Base-by-base conservation (phyloP, 805 yeast genomes). In the Scheffersomyces stipitis region DNA sequence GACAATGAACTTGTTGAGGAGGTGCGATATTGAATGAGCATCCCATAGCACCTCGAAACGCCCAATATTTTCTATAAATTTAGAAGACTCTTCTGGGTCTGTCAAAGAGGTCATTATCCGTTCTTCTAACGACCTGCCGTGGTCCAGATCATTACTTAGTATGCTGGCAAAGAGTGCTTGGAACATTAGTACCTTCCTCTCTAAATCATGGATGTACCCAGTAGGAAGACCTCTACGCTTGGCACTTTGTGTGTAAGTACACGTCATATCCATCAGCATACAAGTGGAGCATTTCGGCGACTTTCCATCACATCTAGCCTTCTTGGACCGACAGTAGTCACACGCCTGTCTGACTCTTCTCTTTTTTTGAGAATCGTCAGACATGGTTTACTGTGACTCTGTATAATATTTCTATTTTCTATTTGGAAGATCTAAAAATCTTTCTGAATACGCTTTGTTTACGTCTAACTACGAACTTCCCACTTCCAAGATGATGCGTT, bases 281-380 rank as follows among this genome's bases (percentile, higher is more conserved):
- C 59, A 54, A 15, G 42, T 49, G 7, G 56, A 37, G 33, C 59
- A 54, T 9, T 33, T 24, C 4, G 59, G 59, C 10, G 38, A 18
- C 22, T 32, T 28, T 3, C 59, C 59, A 33, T 54, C 59, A 37
- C 60, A 54, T 32, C 50, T 52, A n/a, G 52, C 52, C 30, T 49
- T 50, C 37, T 48, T 51, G 17, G 43, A 28, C 10, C 58, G 45
- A 37, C 60, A 54, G 18, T 24, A 39, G 31, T 52, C 52, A 26
- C 60, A 54, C n/a, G 60, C 60, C 34, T 48, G 51, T 34, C 41
- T 51, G 10, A 50, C 51, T 26, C 59, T 42, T 37, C 48, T 45
- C 31, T 45, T 40, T 15, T 30, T 37, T 28, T 22, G 13, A 28
- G 22, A 30, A 17, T 37, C 34, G 10, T 31, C 36, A 26, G 28